Percentiles rank a stretch among this genome's conserved stretches.
Conservation (phyloP, 768 basidiomycete species). For the Russula abietina region DNA sequence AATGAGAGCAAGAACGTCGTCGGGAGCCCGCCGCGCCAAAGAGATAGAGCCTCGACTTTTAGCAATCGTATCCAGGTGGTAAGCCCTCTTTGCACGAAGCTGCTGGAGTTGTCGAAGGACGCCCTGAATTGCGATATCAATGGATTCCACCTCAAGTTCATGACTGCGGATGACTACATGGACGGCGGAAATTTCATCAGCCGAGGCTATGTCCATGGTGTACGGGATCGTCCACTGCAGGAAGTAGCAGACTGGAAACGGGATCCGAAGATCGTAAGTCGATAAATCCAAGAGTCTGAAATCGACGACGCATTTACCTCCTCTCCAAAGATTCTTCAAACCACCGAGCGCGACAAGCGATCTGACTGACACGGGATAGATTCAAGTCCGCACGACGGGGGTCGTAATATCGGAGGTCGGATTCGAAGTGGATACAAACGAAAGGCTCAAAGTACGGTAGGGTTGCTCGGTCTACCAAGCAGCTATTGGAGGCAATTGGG, state of each 20-base stretch:
- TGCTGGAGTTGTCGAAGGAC: constrained; percentile 37
- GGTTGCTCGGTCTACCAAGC: neutral
- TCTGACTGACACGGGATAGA: neutral
- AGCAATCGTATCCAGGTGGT: constrained; percentile 40
- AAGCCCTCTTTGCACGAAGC: constrained; percentile 39
- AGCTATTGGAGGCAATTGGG: neutral
- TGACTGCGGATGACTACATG: constrained; percentile 31
- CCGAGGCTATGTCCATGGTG: neutral
- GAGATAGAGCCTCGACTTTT: constrained; percentile 44
- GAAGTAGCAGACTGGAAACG: too few species aligned
- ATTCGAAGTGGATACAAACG: neutral
- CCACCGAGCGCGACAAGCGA: neutral
- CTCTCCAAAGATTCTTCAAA: neutral
- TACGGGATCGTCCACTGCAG: neutral
- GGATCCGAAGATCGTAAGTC: neutral
- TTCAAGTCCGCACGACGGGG: neutral
- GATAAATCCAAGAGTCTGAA: neutral
- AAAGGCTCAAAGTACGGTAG: neutral
- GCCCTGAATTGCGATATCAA: constrained; percentile 42
- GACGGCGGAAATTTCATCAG: constrained; percentile 26
- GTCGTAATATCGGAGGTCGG: neutral
- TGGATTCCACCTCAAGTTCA: constrained; percentile 36
- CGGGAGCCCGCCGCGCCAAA: constrained; percentile 50
- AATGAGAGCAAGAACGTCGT: constrained; percentile 48
- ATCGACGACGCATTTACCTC: neutral